Evolutionary conservation across 371 early-diverging fungal species (phyloP), one percentile per base, ranked within the genome.

Genomic region (Mycotypha africana): DNA sequence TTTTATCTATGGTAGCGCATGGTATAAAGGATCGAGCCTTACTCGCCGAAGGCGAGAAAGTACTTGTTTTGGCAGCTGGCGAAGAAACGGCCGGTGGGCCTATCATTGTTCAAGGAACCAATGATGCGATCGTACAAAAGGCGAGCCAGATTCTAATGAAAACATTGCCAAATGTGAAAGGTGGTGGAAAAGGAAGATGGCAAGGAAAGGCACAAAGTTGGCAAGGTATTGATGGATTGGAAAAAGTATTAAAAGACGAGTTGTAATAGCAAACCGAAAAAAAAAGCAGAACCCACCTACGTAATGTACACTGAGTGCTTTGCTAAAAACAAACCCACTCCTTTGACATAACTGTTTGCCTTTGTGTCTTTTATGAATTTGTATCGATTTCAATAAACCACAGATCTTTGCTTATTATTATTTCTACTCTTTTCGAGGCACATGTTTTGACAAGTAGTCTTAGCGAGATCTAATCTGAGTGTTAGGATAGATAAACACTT

Each of bases 181-280:
- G 84, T 5, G 83, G 83, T 28, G 83, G 81, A 8, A 78, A 76
- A 48, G 83, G 82, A 10, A 59, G 81, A 30, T 84, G 79, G 78
- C 82, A 81, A 50, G 85, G 84, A 38, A 84, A 81, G 44, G 51
- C 75, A 22, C 73, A 67, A 45, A 65, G 66, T 16, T 82, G 84
- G 84, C 54, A 66, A 36, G 72, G 65, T 0, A 59, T 76, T 11
- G 79, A 76, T 4, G 34, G 47, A 5, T 25, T 60, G 11, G 47
- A 56, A 14, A 11, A 40, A 8, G 43, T 41, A 17, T 21, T 56
- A n/a, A 23, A 49, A 24, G 39, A 47, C 12, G 46, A 46, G 11
- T 40, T 40, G 16, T 37, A 19, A 12, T 11, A 28, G 11, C 11
- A 28, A 28, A 28, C 11, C 28, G n/a, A n/a, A n/a, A n/a, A n/a